Conservation (phyloP, 2,329 filamentous ascomycete species). For the Mycosphaerella arachidis region DNA sequence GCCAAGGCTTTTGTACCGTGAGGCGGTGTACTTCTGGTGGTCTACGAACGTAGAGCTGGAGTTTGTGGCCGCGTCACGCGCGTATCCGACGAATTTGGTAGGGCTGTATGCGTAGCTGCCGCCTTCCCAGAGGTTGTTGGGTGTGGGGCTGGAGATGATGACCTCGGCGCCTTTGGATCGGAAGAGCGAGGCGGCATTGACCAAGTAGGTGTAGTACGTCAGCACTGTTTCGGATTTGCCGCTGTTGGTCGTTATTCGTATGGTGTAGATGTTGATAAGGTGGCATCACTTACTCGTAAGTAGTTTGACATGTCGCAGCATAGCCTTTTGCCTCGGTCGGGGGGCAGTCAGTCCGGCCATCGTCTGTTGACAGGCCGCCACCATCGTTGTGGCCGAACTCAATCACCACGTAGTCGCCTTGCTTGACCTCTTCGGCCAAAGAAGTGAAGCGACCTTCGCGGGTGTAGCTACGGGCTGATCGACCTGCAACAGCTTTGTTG, state of each 20-base stretch:
- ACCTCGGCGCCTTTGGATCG: constrained; percentile 57
- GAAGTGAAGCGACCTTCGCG: constrained; percentile 61
- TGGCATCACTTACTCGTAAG: constrained; percentile 12
- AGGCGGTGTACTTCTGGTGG: constrained; percentile 56
- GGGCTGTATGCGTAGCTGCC: constrained; percentile 48
- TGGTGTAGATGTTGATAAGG: not conserved
- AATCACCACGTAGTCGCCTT: constrained; percentile 63
- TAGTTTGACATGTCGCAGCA: constrained; percentile 43
- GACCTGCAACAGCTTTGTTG: constrained; percentile 63
- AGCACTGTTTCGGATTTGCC: constrained; percentile 49
- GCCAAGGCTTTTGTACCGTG: constrained; percentile 51
- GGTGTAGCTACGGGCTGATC: constrained; percentile 62
- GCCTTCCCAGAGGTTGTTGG: constrained; percentile 60
- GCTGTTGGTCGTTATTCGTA: constrained; percentile 6
- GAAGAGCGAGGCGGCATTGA: constrained; percentile 53
- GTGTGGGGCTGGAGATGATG: constrained; percentile 55
- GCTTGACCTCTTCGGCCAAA: constrained; percentile 50
- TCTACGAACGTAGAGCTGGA: constrained; percentile 50
- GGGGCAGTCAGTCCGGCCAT: constrained; percentile 56
- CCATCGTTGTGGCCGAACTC: constrained; percentile 72
- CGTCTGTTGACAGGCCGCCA: constrained; percentile 55
- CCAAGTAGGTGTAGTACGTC: constrained; percentile 58
- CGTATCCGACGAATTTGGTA: constrained; percentile 55
- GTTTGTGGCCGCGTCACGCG: constrained; percentile 48
- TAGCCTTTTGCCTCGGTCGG: constrained; percentile 47